Conservation (phyloP, 164 flowering plant genomes). For the Hamamelis virginiana region DNA sequence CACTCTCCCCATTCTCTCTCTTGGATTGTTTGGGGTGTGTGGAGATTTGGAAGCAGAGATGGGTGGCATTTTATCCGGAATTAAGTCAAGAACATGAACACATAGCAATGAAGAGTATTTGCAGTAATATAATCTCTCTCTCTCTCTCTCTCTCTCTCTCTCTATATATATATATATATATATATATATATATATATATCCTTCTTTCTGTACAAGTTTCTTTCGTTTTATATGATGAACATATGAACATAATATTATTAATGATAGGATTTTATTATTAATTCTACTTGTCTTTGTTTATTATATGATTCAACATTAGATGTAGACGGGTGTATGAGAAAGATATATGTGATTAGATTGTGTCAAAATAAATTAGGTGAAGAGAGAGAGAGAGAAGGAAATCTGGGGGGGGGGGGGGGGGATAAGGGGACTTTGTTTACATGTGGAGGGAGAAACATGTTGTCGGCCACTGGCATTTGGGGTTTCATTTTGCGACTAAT, state of each 20-base stretch:
- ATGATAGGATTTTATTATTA: too few relatives aligned
- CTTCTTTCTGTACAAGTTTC: too few relatives aligned
- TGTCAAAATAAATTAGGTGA: slow-evolving; percentile 1
- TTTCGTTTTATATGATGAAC: too few relatives aligned
- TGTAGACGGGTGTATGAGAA: too few relatives aligned
- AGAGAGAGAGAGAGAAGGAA: not conserved
- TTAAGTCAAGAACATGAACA: slow-evolving; percentile 12
- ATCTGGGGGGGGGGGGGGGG: not conserved
- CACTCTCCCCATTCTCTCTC: not conserved
- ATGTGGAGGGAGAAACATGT: slow-evolving; percentile 39
- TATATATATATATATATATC: not conserved
- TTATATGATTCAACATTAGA: too few relatives aligned
- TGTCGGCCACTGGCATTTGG: slow-evolving; percentile 53
- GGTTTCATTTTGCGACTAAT: slow-evolving; percentile 20
- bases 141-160: too few relatives aligned
- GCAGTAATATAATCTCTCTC: not conserved
- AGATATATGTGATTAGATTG: too few relatives aligned
- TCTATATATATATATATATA: not conserved
- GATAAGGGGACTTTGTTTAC: slow-evolving; percentile 24
- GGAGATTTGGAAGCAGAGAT: slow-evolving; percentile 41
- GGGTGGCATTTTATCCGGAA: slow-evolving; percentile 47
- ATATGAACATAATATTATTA: too few relatives aligned
- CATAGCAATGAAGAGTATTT: slow-evolving; percentile 16
- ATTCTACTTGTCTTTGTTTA: too few relatives aligned
- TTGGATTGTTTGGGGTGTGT: not conserved